Percentiles rank a stretch among this genome's conserved stretches.
Evolutionary conservation across 768 basidiomycete genomes (phyloP).

Genomic region (Phallus indusiatus): DNA sequence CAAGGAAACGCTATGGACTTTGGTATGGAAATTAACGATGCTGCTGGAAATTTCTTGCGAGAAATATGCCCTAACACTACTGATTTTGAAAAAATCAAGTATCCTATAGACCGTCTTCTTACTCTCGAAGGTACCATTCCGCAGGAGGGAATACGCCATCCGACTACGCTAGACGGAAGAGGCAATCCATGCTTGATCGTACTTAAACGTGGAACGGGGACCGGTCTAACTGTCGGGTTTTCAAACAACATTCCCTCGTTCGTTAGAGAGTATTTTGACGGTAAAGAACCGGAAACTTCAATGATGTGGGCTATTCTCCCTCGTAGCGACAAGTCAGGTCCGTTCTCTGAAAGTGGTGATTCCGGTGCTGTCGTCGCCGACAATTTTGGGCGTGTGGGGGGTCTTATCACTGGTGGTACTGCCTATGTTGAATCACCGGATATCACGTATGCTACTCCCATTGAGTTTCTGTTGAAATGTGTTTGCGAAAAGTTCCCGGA

Average conservation of each 20-base stretch:
- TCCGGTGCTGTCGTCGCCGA: slow-evolving; percentile 17
- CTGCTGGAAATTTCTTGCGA: slow-evolving; percentile 13
- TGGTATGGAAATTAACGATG: slow-evolving; percentile 13
- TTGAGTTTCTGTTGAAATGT: slow-evolving; percentile 14
- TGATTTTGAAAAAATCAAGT: slow-evolving; percentile 15
- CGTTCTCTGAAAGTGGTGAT: slow-evolving; percentile 16
- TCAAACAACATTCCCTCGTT: slow-evolving; percentile 12
- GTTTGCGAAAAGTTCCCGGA: slow-evolving; percentile 5
- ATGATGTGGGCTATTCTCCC: slow-evolving; percentile 10
- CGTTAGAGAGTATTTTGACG: slow-evolving; percentile 9
- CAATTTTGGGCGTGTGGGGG: slow-evolving; percentile 12
- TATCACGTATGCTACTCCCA: slow-evolving; percentile 15
- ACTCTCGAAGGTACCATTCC: slow-evolving; percentile 19
- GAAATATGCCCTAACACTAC: slow-evolving; percentile 11
- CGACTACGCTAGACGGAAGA: slow-evolving; percentile 22
- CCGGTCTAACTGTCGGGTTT: slow-evolving; percentile 29
- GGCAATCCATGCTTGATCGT: slow-evolving; percentile 25
- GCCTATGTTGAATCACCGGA: slow-evolving; percentile 13
- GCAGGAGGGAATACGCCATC: slow-evolving; percentile 18
- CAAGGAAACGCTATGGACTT: slow-evolving; percentile 9
- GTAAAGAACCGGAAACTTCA: slow-evolving; percentile 7
- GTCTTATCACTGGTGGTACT: slow-evolving; percentile 16
- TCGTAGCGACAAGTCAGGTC: slow-evolving; percentile 11
- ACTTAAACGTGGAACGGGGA: slow-evolving; percentile 28
- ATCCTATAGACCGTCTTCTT: slow-evolving; percentile 25